Evolutionary conservation across 495 filamentous ascomycete species (phyloP).

Genomic region (Daldinia concentrica): DNA sequence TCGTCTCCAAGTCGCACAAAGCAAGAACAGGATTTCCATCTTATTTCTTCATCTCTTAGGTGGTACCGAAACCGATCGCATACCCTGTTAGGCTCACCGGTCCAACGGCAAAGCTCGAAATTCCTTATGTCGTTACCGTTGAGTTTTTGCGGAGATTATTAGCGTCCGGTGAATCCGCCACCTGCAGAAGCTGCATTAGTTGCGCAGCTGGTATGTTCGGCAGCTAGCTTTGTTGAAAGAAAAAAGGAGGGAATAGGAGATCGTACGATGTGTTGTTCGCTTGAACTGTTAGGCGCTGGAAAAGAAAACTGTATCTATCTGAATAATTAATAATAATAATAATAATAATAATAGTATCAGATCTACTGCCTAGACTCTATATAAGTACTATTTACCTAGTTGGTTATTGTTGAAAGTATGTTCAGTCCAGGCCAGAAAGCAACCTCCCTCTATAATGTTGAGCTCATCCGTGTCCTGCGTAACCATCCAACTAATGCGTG

Average conservation of each 20-base stretch:
- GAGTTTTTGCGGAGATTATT: slow-evolving; percentile 3
- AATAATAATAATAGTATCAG: background rate
- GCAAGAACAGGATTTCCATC: background rate
- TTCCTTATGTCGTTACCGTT: background rate
- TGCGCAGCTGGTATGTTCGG: slow-evolving; percentile 18
- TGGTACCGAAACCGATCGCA: background rate
- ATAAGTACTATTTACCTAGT: background rate
- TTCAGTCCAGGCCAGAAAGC: background rate
- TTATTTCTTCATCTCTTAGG: background rate
- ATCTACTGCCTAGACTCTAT: background rate
- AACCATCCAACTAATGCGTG: slow-evolving; percentile 44
- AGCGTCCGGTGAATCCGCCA: slow-evolving; percentile 17
- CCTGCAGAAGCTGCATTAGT: slow-evolving; percentile 36
- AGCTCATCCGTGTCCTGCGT: background rate
- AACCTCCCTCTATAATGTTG: background rate
- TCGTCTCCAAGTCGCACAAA: background rate
- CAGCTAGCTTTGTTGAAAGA: background rate
- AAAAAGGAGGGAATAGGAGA: background rate
- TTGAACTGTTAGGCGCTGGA: background rate
- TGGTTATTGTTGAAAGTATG: background rate
- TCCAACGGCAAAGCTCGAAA: slow-evolving; percentile 7
- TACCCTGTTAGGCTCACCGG: slow-evolving; percentile 14
- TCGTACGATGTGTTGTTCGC: background rate
- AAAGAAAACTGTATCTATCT: background rate
- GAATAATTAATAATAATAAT: background rate